Percentiles rank a stretch among this genome's conserved stretches.
phyloP scores from a whole-genome alignment of 2,329 filamentous ascomycete genomes.

The Penicillium expansum region DNA sequence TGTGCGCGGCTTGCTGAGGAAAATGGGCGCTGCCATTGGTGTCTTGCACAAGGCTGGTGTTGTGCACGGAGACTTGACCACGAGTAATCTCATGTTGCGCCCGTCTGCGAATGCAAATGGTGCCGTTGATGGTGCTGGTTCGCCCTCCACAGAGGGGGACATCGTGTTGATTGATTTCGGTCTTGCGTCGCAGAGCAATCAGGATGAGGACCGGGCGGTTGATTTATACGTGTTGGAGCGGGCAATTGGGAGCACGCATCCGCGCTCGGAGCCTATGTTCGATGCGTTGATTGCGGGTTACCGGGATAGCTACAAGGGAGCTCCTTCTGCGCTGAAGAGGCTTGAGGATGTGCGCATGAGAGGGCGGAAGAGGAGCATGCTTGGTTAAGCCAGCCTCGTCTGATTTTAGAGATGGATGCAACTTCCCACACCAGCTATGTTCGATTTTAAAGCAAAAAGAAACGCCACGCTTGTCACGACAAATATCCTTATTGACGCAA shows the following conservation, averaged over 20 bases:
- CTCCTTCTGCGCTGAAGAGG: slow-evolving; percentile 70
- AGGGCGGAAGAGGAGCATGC: slow-evolving; percentile 94
- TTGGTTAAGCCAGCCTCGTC: slow-evolving; percentile 60
- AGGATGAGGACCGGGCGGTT: slow-evolving; percentile 91
- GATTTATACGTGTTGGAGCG: slow-evolving; percentile 94
- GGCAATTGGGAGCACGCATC: slow-evolving; percentile 93
- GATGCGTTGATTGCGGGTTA: slow-evolving; percentile 72
- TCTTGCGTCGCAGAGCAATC: slow-evolving; percentile 72
- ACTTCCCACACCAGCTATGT: slow-evolving; percentile 6
- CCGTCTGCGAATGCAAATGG: slow-evolving; percentile 30
- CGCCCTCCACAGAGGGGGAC: slow-evolving; percentile 59
- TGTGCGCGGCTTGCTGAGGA: slow-evolving; percentile 63
- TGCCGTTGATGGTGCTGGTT: slow-evolving; percentile 16
- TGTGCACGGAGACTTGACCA: slow-evolving; percentile 93
- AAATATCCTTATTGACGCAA: background rate
- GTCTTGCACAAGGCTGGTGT: slow-evolving; percentile 78
- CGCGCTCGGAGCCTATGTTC: slow-evolving; percentile 75
- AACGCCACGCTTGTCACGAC: slow-evolving; percentile 26
- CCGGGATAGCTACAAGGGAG: slow-evolving; percentile 69
- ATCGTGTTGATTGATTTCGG: slow-evolving; percentile 94
- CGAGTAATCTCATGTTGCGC: slow-evolving; percentile 89
- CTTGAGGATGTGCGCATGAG: slow-evolving; percentile 91
- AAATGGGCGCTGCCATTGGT: slow-evolving; percentile 70
- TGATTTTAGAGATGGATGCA: slow-evolving; percentile 11
- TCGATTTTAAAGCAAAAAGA: slow-evolving; percentile 11